Evolutionary conservation across 208 protist genomes (phyloP).

Genomic region (Kentomonas sorsogonicus): DNA sequence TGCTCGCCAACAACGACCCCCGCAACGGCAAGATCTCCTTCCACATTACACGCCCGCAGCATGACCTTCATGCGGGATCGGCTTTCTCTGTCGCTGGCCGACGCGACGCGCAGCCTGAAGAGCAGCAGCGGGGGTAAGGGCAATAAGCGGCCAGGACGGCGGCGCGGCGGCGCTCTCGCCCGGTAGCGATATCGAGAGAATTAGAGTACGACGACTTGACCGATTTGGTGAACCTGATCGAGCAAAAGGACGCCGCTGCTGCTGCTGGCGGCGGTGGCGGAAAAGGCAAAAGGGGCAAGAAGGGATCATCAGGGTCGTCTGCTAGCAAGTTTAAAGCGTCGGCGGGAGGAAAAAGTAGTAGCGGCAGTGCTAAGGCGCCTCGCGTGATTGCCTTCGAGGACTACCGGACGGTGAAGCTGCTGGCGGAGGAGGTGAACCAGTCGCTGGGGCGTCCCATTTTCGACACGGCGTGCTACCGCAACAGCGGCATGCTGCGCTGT

Average conservation of each 20-base stretch:
- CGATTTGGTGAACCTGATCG: slow-evolving; percentile 1
- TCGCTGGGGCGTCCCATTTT: slow-evolving; percentile 54
- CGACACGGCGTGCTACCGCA: slow-evolving; percentile 67
- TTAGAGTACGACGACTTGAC: slow-evolving; percentile 1
- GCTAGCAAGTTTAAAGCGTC: neutral
- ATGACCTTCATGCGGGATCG: slow-evolving; percentile 35
- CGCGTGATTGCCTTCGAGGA: slow-evolving; percentile 68
- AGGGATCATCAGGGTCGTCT: neutral
- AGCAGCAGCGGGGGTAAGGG: neutral
- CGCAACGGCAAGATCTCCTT: slow-evolving; percentile 57
- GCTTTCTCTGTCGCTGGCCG: neutral
- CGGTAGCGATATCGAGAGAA: neutral
- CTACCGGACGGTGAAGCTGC: slow-evolving; percentile 65
- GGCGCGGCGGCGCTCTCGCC: neutral
- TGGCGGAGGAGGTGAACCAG: slow-evolving; percentile 75
- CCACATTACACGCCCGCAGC: slow-evolving; percentile 67
- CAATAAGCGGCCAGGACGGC: too few relatives aligned
- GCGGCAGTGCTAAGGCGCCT: neutral
- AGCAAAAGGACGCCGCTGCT: neutral
- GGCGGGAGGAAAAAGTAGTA: neutral
- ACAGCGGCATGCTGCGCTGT: slow-evolving; percentile 74
- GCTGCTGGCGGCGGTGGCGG: neutral
- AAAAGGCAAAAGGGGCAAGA: neutral
- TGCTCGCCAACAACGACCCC: slow-evolving; percentile 67
- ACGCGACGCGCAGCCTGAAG: neutral